Conservation (phyloP, 352 stramenopile species). For the Phytopythium oedochilum region DNA sequence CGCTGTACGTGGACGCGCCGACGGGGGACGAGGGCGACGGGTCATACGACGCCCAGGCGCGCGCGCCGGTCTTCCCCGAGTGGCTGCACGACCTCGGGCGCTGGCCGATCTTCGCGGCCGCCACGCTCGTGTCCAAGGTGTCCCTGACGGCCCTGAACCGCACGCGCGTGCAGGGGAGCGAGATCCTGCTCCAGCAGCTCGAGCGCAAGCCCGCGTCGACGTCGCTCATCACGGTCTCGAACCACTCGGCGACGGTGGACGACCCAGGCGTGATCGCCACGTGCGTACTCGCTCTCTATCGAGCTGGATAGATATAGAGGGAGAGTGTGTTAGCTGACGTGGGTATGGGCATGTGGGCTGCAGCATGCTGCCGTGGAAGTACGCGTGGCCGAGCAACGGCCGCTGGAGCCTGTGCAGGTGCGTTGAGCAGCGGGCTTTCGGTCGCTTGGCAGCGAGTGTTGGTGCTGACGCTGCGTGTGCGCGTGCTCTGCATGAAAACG, state of each 20-base stretch:
- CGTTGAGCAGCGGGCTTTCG: conserved; percentile 3
- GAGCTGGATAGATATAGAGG: not conserved
- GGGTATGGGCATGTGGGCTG: conserved; percentile 6
- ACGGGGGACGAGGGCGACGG: conserved; percentile 50
- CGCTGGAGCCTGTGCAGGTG: conserved; percentile 78
- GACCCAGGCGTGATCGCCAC: conserved; percentile 63
- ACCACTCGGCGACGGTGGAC: conserved; percentile 82
- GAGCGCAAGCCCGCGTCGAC: conserved; percentile 36
- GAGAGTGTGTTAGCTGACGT: not conserved
- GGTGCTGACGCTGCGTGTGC: not conserved
- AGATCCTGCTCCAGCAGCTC: conserved; percentile 39
- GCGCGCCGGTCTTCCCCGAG: conserved; percentile 45
- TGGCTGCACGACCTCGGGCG: conserved; percentile 63
- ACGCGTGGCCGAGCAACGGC: conserved; percentile 37
- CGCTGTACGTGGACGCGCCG: conserved; percentile 63
- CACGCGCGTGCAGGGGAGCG: conserved; percentile 35
- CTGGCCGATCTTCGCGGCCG: conserved; percentile 38
- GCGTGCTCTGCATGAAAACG: not conserved
- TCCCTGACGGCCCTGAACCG: conserved; percentile 50
- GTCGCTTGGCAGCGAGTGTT: not conserved
- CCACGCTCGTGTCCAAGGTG: conserved; percentile 50
- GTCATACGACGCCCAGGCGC: conserved; percentile 30
- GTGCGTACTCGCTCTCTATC: conserved; percentile 21
- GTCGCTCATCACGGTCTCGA: conserved; percentile 78
- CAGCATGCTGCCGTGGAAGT: conserved; percentile 77